phyloP scores from a whole-genome alignment of 1,284 basidiomycete genomes.

The Irpex sp. region DNA sequence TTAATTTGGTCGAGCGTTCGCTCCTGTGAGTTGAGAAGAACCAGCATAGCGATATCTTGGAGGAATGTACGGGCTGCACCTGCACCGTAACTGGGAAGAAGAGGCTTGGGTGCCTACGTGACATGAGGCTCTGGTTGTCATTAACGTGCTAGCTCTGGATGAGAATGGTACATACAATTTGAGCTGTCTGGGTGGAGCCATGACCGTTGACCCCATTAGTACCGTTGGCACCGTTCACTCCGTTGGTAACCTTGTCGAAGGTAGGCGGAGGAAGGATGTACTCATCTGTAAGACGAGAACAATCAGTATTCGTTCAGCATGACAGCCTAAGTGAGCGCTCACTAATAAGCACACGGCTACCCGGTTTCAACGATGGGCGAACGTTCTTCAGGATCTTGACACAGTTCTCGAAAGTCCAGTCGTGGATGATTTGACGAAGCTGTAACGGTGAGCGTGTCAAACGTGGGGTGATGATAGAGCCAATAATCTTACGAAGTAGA shows the following conservation, averaged over 20 bases:
- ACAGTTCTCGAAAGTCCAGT: constrained; percentile 33
- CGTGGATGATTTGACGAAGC: constrained; percentile 27
- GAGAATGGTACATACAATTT: background rate
- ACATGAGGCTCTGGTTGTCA: background rate
- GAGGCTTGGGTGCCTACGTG: constrained; percentile 40
- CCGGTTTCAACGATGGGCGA: constrained; percentile 25
- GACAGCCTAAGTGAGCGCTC: constrained; percentile 9
- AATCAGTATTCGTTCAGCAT: constrained; percentile 15
- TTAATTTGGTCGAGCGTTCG: constrained; percentile 37
- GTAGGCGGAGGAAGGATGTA: constrained; percentile 18
- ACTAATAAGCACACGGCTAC: constrained; percentile 29
- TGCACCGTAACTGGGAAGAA: constrained; percentile 43
- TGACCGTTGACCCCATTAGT: background rate
- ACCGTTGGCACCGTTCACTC: constrained; percentile 1
- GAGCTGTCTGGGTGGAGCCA: background rate
- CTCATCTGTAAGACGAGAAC: constrained; percentile 21
- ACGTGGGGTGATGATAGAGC: background rate
- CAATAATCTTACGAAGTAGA: constrained; percentile 50
- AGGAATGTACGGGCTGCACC: constrained; percentile 36
- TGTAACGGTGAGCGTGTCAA: background rate
- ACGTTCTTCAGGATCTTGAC: constrained; percentile 33
- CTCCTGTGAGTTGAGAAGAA: constrained; percentile 38
- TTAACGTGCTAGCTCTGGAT: no score
- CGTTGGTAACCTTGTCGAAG: constrained; percentile 5
- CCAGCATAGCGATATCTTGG: constrained; percentile 39